Percentiles rank a stretch among this genome's conserved stretches.
Conservation (phyloP, 2,329 filamentous ascomycete genomes). For the Aspergillus thermomutatus region DNA sequence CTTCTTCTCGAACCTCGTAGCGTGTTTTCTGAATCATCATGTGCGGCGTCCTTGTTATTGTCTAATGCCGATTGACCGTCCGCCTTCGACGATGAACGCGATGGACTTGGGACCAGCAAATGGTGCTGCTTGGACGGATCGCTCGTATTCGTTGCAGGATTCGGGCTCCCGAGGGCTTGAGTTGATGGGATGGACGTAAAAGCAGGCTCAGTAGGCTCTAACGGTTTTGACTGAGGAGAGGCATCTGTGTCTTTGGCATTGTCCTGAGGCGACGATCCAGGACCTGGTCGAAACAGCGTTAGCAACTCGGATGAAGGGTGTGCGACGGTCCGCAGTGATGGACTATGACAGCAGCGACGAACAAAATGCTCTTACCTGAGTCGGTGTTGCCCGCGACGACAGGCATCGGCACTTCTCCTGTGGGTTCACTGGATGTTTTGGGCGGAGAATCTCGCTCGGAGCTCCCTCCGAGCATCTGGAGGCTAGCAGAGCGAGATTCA, state of each 20-base stretch:
- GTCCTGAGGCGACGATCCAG: conserved; percentile 23
- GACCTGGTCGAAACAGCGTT: conserved; percentile 17
- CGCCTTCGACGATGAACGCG: conserved; percentile 37
- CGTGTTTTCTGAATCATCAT: conserved; percentile 53
- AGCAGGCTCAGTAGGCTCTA: conserved; percentile 12
- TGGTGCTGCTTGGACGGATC: conserved; percentile 36
- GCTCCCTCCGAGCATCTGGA: conserved; percentile 33
- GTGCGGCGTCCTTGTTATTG: conserved; percentile 29
- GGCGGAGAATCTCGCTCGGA: conserved; percentile 29
- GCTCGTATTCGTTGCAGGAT: conserved; percentile 14
- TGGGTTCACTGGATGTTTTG: conserved; percentile 27
- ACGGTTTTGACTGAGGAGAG: conserved; percentile 17
- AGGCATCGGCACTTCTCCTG: conserved; percentile 34
- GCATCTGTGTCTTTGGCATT: conserved; percentile 20
- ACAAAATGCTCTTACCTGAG: conserved; percentile 25
- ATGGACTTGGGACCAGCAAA: conserved; percentile 35
- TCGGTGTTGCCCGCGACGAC: conserved; percentile 24
- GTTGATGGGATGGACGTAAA: conserved; percentile 14
- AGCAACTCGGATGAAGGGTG: conserved; percentile 8
- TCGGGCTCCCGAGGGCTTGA: conserved; percentile 10
- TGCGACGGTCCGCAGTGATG: neutral
- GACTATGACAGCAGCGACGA: neutral
- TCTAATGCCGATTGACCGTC: conserved; percentile 34
- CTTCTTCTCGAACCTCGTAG: conserved; percentile 64
- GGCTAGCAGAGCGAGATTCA: conserved; percentile 23